Percentiles rank a stretch among this genome's conserved stretches.
phyloP scores from a whole-genome alignment of 2,329 filamentous ascomycete genomes.

The Apiospora koreana region DNA sequence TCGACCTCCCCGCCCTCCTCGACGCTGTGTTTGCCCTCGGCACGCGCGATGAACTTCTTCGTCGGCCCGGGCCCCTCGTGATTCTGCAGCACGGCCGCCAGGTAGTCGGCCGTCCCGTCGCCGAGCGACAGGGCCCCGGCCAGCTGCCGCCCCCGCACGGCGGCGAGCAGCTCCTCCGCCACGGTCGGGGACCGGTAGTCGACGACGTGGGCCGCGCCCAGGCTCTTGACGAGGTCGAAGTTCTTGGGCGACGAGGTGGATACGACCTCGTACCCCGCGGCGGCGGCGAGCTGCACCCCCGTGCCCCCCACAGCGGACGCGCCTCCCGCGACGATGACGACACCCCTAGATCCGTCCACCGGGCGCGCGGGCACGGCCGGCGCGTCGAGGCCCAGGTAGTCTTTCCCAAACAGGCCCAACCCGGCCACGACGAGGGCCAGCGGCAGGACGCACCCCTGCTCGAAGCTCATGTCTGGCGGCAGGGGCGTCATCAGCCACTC shows the following conservation, averaged over 20 bases:
- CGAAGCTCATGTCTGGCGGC: not conserved
- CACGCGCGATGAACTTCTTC: not conserved
- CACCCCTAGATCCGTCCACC: conserved; percentile 10
- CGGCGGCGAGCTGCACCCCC: conserved; percentile 16
- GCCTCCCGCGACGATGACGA: conserved; percentile 16
- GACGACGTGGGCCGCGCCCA: conserved; percentile 38
- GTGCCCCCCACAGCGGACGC: conserved; percentile 15
- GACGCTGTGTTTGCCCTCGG: not conserved
- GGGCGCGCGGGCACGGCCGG: conserved; percentile 12
- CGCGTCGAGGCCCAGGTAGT: conserved; percentile 13
- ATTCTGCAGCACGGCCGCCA: not conserved
- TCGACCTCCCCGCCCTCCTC: conserved; percentile 25
- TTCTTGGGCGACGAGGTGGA: conserved; percentile 10
- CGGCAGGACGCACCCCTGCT: conserved; percentile 18
- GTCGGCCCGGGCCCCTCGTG: not conserved
- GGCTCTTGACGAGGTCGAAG: conserved; percentile 32
- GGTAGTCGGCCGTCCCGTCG: not conserved
- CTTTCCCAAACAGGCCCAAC: conserved; percentile 17
- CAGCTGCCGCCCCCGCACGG: not conserved
- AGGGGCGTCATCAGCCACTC: conserved; percentile 7
- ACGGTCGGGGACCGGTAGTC: conserved; percentile 28
- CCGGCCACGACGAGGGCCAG: conserved; percentile 16
- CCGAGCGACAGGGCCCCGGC: not conserved
- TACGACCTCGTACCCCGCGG: conserved; percentile 11
- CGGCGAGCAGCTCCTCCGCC: not conserved